Evolutionary conservation across 345 rosid species (phyloP).

Genomic region (Litchi chinensis): DNA sequence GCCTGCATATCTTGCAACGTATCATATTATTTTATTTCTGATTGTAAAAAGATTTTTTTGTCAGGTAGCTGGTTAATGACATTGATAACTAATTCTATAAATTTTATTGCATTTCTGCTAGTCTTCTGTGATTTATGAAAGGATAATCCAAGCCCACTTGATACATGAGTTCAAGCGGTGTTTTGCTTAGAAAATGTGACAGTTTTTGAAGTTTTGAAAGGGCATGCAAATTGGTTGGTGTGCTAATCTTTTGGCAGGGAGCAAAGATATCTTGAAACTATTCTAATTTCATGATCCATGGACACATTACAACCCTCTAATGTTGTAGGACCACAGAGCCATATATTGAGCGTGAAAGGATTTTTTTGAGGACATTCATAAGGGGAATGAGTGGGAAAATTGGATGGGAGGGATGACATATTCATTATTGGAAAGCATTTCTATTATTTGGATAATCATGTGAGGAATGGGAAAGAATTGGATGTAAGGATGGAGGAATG

Average conservation of each 20-base stretch:
- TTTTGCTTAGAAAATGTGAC: too few species aligned
- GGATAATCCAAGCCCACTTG: not conserved
- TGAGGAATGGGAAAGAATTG: not conserved
- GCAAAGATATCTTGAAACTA: conserved; percentile 10
- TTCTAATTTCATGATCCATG: not conserved
- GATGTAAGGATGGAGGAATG: not conserved
- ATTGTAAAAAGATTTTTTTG: conserved; percentile 3
- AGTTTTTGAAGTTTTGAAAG: not conserved
- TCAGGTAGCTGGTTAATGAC: conserved; percentile 7
- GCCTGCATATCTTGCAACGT: conserved; percentile 16
- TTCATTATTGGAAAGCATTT: not conserved
- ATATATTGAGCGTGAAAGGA: not conserved
- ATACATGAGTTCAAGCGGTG: not conserved
- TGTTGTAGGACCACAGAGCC: not conserved
- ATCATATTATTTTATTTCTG: conserved; percentile 3
- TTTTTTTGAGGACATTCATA: not conserved
- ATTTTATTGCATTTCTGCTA: not conserved
- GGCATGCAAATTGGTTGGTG: not conserved
- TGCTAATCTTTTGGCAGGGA: not conserved
- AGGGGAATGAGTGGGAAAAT: not conserved
- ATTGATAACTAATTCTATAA: conserved; percentile 2
- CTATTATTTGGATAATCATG: not conserved
- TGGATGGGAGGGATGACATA: not conserved
- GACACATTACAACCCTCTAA: not conserved
- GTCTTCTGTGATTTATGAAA: not conserved